Conservation (phyloP, 306 rosid species). For the Glycine soja region DNA sequence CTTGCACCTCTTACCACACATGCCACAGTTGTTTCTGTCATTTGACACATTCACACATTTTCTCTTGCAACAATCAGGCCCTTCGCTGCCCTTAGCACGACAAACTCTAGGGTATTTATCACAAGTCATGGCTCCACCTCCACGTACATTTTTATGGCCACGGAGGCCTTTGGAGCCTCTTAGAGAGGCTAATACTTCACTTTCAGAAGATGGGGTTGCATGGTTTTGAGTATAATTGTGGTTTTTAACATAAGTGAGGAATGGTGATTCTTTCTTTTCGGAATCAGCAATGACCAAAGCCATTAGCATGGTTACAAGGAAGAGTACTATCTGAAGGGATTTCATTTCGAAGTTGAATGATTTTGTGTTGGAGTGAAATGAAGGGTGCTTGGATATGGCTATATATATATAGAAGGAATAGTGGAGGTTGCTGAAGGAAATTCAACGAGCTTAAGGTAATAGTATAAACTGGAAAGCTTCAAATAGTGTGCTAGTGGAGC, state of each 20-base stretch:
- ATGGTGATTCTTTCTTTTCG: constrained; percentile 33
- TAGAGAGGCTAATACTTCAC: constrained; percentile 32
- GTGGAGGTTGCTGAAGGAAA: not conserved
- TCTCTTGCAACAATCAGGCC: constrained; percentile 63
- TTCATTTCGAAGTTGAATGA: constrained; percentile 43
- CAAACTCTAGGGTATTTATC: constrained; percentile 63
- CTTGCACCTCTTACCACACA: constrained; percentile 67
- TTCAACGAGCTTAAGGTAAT: not conserved
- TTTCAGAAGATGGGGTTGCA: constrained; percentile 35
- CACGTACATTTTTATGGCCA: not conserved
- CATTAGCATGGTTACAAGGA: constrained; percentile 44
- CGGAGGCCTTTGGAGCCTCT: constrained; percentile 41
- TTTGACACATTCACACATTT: constrained; percentile 60
- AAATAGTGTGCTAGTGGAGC: constrained; percentile 32
- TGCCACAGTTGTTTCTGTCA: constrained; percentile 67
- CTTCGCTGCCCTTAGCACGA: constrained; percentile 50
- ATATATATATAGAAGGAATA: constrained; percentile 26
- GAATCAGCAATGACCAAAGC: constrained; percentile 48
- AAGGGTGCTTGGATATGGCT: not conserved
- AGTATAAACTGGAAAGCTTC: not conserved
- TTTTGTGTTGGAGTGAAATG: constrained; percentile 16
- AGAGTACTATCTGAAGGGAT: constrained; percentile 36
- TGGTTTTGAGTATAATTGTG: constrained; percentile 21
- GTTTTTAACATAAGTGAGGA: not conserved
- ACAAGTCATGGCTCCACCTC: constrained; percentile 50